Percentiles rank a stretch among this genome's conserved stretches.
Evolutionary conservation across 192 early-diverging fungal species (phyloP).

Genomic region (Allomyces javanicus): DNA sequence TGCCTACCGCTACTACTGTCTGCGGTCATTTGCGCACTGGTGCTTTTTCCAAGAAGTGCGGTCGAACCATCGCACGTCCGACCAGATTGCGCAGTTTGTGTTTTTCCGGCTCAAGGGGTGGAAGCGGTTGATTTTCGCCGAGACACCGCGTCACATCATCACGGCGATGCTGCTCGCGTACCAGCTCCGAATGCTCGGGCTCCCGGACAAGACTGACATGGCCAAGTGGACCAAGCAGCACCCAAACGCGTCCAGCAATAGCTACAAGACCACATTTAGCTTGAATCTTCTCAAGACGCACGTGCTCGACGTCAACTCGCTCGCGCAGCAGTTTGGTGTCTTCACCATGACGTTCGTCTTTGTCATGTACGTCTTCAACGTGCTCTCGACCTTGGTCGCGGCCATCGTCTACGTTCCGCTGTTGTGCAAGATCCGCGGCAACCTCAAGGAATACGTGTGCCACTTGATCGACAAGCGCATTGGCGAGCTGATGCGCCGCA

Average conservation of each 20-base stretch:
- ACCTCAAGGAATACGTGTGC: conserved; percentile 73
- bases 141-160: conserved; percentile 59
- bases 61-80: conserved; percentile 34
- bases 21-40: conserved; percentile 55
- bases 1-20: conserved; percentile 54
- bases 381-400: conserved; percentile 33
- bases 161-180: conserved; percentile 22
- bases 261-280: conserved; percentile 9
- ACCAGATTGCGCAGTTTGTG: conserved; percentile 61
- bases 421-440: conserved; percentile 55
- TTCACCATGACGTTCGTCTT: conserved; percentile 38
- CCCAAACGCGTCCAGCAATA: conserved; percentile 9
- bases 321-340: conserved; percentile 1
- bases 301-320: conserved; percentile 5
- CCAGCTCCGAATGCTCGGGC: conserved; percentile 13
- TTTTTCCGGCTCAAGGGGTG: conserved; percentile 72
- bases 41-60: conserved; percentile 63
- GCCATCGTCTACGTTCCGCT: conserved; percentile 57
- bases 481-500: conserved; percentile 31
- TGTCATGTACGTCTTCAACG: conserved; percentile 32
- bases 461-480: conserved; percentile 78
- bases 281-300: background rate
- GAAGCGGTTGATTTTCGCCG: conserved; percentile 66
- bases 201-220: conserved; percentile 1
- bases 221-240: conserved; percentile 7